phyloP scores from a whole-genome alignment of 805 yeast species.

The Lipomyces spencermartinsiae region DNA sequence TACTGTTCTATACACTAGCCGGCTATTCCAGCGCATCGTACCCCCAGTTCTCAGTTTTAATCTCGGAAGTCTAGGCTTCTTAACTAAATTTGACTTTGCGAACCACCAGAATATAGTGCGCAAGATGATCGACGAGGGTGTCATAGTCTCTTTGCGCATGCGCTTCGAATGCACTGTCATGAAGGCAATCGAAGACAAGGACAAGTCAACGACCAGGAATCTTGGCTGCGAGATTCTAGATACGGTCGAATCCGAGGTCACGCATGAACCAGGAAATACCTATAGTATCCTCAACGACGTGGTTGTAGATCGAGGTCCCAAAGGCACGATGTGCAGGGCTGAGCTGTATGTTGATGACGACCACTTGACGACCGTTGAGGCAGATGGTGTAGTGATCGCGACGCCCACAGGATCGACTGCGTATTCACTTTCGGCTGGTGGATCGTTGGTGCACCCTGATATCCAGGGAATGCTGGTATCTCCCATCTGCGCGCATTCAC shows the following conservation, averaged over 20 bases:
- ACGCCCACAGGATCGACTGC: constrained; percentile 90
- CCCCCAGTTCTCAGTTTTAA: constrained; percentile 80
- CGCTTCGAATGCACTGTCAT: constrained; percentile 59
- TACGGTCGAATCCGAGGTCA: constrained; percentile 21
- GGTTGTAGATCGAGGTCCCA: constrained; percentile 60
- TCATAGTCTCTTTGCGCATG: constrained; percentile 56
- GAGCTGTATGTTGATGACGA: constrained; percentile 58
- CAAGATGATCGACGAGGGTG: constrained; percentile 52
- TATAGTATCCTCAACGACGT: constrained; percentile 58
- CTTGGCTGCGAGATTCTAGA: constrained; percentile 33
- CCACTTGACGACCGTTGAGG: constrained; percentile 64
- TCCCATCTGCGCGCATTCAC: constrained; percentile 94
- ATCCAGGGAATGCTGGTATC: constrained; percentile 92
- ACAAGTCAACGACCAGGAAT: constrained; percentile 14
- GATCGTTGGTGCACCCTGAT: constrained; percentile 91
- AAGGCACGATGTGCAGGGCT: constrained; percentile 57
- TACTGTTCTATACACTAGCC: constrained; percentile 61
- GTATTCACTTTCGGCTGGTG: constrained; percentile 93
- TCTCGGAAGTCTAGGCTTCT: constrained; percentile 89
- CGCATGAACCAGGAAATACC: constrained; percentile 42
- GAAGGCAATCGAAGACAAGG: constrained; percentile 43
- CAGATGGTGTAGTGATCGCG: constrained; percentile 68
- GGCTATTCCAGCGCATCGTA: constrained; percentile 79
- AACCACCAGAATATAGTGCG: constrained; percentile 48
- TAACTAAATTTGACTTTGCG: constrained; percentile 62